Percentiles rank a stretch among this genome's conserved stretches.
Evolutionary conservation across 78 protist genomes (phyloP).

Genomic region (Diacronema lutheri): DNA sequence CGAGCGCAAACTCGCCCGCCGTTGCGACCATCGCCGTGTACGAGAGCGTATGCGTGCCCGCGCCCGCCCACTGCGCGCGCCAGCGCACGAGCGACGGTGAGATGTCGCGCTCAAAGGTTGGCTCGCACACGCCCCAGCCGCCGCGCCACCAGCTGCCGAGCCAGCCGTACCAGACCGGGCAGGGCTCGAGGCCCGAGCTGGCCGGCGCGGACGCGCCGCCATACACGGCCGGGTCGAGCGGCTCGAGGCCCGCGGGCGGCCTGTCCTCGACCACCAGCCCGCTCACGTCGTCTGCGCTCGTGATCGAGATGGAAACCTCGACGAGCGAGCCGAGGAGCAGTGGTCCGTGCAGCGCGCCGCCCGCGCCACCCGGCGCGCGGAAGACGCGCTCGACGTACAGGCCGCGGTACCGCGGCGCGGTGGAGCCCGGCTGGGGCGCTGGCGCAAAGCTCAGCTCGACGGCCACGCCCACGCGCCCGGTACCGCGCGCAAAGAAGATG

Average conservation of each 20-base stretch:
- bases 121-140: background rate
- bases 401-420: background rate
- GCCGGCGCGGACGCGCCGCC: background rate
- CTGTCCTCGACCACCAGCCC: background rate
- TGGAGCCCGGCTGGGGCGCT: background rate
- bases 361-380: background rate
- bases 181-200: background rate
- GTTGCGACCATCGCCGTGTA: background rate
- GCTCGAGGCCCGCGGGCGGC: conserved; percentile 20
- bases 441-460: background rate
- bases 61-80: background rate
- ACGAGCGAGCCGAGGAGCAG: background rate
- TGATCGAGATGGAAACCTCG: background rate
- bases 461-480: conserved; percentile 1
- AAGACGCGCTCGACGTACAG: background rate
- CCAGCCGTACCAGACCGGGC: background rate
- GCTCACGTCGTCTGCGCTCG: background rate
- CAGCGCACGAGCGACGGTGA: background rate
- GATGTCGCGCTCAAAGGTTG: background rate
- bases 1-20: background rate
- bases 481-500: background rate
- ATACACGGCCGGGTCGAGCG: conserved; percentile 3
- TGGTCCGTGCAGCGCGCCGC: background rate
- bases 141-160: background rate
- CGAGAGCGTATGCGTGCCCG: background rate